Percentiles rank a stretch among this genome's conserved stretches.
These are phyloP conservation scores for Penstemon barbatus DNA, from an alignment of 257 asterid species.

Conservation along the genomic window DNA sequence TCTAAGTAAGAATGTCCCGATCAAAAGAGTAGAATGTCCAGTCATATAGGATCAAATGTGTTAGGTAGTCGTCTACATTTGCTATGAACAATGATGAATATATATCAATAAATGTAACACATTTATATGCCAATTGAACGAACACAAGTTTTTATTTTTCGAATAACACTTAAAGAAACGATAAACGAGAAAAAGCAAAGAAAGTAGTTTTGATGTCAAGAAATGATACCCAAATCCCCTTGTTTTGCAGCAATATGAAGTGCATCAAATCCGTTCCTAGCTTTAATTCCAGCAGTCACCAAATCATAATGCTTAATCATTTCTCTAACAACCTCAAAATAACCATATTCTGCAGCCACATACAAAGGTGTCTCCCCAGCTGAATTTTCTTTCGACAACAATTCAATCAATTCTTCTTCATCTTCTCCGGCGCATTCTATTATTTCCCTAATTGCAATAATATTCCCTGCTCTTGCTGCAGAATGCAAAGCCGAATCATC, in stretches of 20 bases:
- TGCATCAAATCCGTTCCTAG: constrained; percentile 59
- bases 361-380: constrained; percentile 55
- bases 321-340: constrained; percentile 50
- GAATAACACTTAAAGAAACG: too few species aligned
- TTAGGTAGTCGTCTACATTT: too few species aligned
- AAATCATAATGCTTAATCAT: constrained; percentile 48
- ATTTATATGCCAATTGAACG: background rate
- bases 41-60: too few species aligned
- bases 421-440: constrained; percentile 28
- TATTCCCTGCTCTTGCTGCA: constrained; percentile 51
- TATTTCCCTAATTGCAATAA: constrained; percentile 37
- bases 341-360: constrained; percentile 59
- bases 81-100: too few species aligned
- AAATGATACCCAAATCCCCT: constrained; percentile 52
- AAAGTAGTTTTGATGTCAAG: background rate
- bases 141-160: too few species aligned
- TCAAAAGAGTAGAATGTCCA: too few species aligned
- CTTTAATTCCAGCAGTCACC: constrained; percentile 53
- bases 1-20: too few species aligned
- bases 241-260: constrained; percentile 68
- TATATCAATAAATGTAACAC: background rate
- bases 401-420: constrained; percentile 31
- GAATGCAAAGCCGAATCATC: constrained; percentile 54
- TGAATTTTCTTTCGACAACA: constrained; percentile 43
- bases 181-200: too few species aligned